Conservation (phyloP, 768 basidiomycete genomes). For the Kwoniella sp. region DNA sequence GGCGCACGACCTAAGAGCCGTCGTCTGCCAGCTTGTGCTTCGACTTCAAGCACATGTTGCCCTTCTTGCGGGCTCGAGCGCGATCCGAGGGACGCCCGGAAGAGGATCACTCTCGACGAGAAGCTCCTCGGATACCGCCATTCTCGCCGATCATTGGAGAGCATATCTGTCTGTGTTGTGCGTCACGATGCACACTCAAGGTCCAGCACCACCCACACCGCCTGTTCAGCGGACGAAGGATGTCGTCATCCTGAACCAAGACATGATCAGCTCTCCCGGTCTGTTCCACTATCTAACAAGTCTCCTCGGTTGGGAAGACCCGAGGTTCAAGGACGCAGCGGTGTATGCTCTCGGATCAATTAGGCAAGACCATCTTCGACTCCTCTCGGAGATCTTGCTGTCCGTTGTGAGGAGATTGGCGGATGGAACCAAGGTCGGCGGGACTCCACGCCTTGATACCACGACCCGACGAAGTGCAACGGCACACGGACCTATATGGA, state of each 20-base stretch:
- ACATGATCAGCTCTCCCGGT: slow-evolving; percentile 78
- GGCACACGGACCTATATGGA: slow-evolving; percentile 71
- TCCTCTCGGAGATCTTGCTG: slow-evolving; percentile 80
- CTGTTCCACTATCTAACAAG: slow-evolving; percentile 83
- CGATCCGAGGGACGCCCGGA: slow-evolving; percentile 26
- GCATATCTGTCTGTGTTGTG: slow-evolving; percentile 71
- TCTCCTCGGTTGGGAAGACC: slow-evolving; percentile 83
- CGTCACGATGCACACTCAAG: slow-evolving; percentile 66
- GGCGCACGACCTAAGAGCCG: slow-evolving; percentile 34
- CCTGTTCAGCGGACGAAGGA: slow-evolving; percentile 50
- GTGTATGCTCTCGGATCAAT: slow-evolving; percentile 88
- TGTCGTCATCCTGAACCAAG: slow-evolving; percentile 69
- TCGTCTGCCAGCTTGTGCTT: slow-evolving; percentile 39
- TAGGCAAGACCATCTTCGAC: slow-evolving; percentile 72
- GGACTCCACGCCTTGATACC: slow-evolving; percentile 58
- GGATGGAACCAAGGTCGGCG: slow-evolving; percentile 66
- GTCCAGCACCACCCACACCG: slow-evolving; percentile 49
- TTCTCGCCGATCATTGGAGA: slow-evolving; percentile 55
- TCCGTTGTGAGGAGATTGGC: slow-evolving; percentile 80
- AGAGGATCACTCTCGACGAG: slow-evolving; percentile 22
- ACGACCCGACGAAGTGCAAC: slow-evolving; percentile 66
- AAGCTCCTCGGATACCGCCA: slow-evolving; percentile 40
- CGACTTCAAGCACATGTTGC: slow-evolving; percentile 49
- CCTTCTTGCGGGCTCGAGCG: slow-evolving; percentile 27
- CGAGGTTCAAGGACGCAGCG: slow-evolving; percentile 78